Base-by-base conservation (phyloP, 345 rosid species). In the Lepidium didymum region DNA sequence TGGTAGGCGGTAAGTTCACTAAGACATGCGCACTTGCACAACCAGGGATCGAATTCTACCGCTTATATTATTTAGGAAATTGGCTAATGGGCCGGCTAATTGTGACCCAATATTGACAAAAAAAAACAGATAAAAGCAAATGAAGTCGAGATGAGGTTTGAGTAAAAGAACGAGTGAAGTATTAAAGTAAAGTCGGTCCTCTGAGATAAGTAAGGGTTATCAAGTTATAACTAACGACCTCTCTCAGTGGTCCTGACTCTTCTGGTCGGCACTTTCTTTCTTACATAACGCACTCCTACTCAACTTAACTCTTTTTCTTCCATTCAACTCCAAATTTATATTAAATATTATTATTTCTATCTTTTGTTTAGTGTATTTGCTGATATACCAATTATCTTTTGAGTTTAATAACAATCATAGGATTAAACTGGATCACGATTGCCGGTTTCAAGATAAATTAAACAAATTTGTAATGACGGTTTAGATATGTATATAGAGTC, bases 181-280 rank as follows among this genome's bases (percentile, higher is more conserved):
- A 11, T 19, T 2, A 58, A 58, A 23, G 38, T 36, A 8, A 7
- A 62, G 69, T 71, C 63, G 75, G 69, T 27, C 63, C 31, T 43
- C 29, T 62, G 7, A 34, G 38, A 53, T 51, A 41, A 62, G 18
- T 25, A n/a, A 50, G 10, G 63, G 62, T 52, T 62, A 16, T 44
- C 8, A 54, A 71, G 64, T 63, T 55, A 21, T 27, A 54, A 44
- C 57, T 9, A 64, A 49, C 53, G 31, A 72, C 50, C 4, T 46
- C 21, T 18, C 19, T 18, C 41, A 7, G 44, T 64, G 58, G 59
- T 56, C 58, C 51, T 45, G 16, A 1, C 58, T 56, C 59, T 10
- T 33, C 61, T 73, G 71, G 77, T 64, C 71, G 71, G 77, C 71
- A 49, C 54, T 64, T 57, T 47, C 53, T 64, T 56, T 46, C 70